phyloP scores from a whole-genome alignment of 768 basidiomycete genomes.

The Leccinum variicolor region DNA sequence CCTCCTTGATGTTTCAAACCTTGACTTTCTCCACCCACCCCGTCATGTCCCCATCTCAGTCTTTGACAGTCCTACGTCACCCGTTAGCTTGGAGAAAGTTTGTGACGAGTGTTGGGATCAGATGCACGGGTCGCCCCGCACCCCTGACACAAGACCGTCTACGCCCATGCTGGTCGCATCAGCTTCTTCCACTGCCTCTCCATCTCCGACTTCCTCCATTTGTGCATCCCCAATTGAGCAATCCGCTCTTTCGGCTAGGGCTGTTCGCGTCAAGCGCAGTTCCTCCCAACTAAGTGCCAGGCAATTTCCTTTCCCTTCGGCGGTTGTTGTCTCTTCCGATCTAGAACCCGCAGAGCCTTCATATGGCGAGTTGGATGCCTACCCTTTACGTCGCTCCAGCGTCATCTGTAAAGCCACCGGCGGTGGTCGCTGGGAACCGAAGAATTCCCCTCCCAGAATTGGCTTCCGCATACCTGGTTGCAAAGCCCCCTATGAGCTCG shows the following conservation, averaged over 20 bases:
- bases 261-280: slow-evolving; percentile 23
- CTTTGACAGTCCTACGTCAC: slow-evolving; percentile 59
- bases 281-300: slow-evolving; percentile 28
- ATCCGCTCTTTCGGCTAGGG: slow-evolving; percentile 17
- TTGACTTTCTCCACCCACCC: slow-evolving; percentile 70
- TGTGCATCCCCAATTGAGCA: slow-evolving; percentile 33
- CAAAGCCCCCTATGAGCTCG: slow-evolving; percentile 65
- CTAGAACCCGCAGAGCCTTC: slow-evolving; percentile 40
- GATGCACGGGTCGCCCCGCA: slow-evolving; percentile 54
- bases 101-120: slow-evolving; percentile 79
- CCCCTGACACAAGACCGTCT: slow-evolving; percentile 37
- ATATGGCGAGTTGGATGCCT: slow-evolving; percentile 69
- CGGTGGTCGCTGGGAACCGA: slow-evolving; percentile 79
- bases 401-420: slow-evolving; percentile 75
- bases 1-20: slow-evolving; percentile 70
- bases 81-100: slow-evolving; percentile 56
- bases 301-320: slow-evolving; percentile 26
- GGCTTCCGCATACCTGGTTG: slow-evolving; percentile 60
- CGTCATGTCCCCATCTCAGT: slow-evolving; percentile 56
- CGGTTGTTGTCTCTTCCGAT: slow-evolving; percentile 19
- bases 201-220: slow-evolving; percentile 34
- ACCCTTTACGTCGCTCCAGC: slow-evolving; percentile 65
- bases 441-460: slow-evolving; percentile 39
- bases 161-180: slow-evolving; percentile 38
- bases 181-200: slow-evolving; percentile 26